Evolutionary conservation across 352 stramenopile species (phyloP), one percentile per base, ranked within the genome.

Genomic region (Phytopythium ostracodes): DNA sequence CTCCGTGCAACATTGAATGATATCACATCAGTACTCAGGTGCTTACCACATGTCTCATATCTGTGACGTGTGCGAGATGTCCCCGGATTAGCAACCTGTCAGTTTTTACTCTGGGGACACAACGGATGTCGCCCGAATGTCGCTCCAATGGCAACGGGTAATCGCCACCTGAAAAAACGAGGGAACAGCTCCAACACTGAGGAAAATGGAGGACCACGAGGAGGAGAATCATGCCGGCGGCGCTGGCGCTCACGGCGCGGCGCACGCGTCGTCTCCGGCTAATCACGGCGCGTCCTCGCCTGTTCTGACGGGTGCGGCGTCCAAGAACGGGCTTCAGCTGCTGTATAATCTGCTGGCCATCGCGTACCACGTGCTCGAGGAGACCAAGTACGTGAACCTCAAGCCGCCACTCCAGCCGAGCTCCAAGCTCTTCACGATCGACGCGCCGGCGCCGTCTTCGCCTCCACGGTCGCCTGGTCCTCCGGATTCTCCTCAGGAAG

Each of bases 381-480:
- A 94, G 68, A 81, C 76, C 62, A 90, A 90, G 67, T 70, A 92
- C 68, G 85, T 92, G 69, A 94, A 94, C 65, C 72, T 92, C 24
- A 92, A 90, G 70, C 81, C 84, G 25, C 85, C 85, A 31, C 79
- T 94, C 2, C 85, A 89, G 57, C 79, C 84, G 31, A 94, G 78
- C 63, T 91, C 83, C 44, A 86, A 80, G 58, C 70, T 92, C 43
- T 94, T 92, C 63, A 73, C 80, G n/a, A 60, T 75, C 10, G 79
- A 91, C 40, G 70, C 70, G 25, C 56, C 60, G 35, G 43, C 43
- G 25, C 58, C 65, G 12, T 33, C 68, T 20, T 78, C 72, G 35
- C 72, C 72, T 20, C 61, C 64, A 25, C 64, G 51, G 31, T 77
- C 78, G 42, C 64, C 69, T 40, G 25, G 43, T 29, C 57, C 82